Evolutionary conservation across 495 filamentous ascomycete genomes (phyloP).

Genomic region (Aspergillus saccharolyticus): DNA sequence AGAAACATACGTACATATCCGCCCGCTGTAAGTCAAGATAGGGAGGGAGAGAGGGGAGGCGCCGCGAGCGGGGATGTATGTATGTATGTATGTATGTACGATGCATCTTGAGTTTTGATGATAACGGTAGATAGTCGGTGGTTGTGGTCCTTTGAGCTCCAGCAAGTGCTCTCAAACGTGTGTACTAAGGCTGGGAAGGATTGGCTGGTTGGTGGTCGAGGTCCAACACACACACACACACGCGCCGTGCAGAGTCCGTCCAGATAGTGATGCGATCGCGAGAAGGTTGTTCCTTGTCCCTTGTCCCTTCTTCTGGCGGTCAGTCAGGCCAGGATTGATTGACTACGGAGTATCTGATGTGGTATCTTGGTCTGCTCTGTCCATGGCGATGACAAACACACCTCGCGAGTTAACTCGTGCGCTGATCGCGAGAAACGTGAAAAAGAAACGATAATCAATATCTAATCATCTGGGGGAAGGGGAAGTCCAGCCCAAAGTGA

Average conservation of each 20-base stretch:
- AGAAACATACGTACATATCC: not conserved
- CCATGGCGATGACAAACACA: not conserved
- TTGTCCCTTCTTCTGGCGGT: constrained; percentile 6
- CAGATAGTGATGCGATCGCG: not conserved
- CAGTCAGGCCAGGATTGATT: constrained; percentile 10
- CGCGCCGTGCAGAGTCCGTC: not conserved
- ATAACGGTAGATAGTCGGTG: too few relatives aligned
- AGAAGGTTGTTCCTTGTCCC: too few relatives aligned
- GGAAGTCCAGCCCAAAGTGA: not conserved
- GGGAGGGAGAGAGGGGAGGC: too few relatives aligned
- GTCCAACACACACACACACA: not conserved
- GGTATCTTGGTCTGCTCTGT: not conserved
- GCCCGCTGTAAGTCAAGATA: not conserved
- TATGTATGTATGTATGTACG: constrained; percentile 12
- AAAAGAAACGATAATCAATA: not conserved
- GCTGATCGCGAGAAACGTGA: not conserved
- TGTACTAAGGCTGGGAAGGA: not conserved
- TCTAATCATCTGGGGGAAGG: too few relatives aligned
- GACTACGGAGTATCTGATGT: not conserved
- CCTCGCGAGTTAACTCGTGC: constrained; percentile 9
- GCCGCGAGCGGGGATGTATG: not conserved
- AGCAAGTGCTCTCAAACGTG: constrained; percentile 3
- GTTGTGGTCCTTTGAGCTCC: not conserved
- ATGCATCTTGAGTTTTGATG: too few relatives aligned
- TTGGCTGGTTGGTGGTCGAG: not conserved